Conservation (phyloP, 1,139 yeast species). For the Nakaseomyces sp. region DNA sequence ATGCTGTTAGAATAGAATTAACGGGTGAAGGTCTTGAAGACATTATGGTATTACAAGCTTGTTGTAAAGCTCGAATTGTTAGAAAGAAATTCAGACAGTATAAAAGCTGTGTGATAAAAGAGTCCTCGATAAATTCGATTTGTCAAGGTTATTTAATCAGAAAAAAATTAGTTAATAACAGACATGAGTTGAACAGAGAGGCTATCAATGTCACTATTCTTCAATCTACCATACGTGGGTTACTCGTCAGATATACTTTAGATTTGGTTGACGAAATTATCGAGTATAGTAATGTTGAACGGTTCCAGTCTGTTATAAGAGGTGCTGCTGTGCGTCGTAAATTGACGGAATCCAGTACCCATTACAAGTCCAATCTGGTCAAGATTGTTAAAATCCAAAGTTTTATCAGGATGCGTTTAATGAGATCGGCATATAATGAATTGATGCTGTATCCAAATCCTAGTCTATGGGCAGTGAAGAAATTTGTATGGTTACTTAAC, state of each 20-base stretch:
- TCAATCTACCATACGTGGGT: conserved; percentile 40
- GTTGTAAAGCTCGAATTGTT: background rate
- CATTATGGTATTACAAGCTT: background rate
- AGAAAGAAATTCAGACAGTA: background rate
- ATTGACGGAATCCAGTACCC: conserved; percentile 35
- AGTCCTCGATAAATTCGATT: background rate
- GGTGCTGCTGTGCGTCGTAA: conserved; percentile 30
- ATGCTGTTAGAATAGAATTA: background rate
- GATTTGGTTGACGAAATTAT: conserved; percentile 45
- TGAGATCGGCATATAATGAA: conserved; percentile 65
- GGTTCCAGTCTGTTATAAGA: conserved; percentile 35
- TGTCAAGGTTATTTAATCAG: conserved; percentile 28
- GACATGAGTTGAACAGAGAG: background rate
- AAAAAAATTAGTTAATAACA: background rate
- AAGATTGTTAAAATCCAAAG: conserved; percentile 69
- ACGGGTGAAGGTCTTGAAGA: background rate
- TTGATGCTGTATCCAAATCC: conserved; percentile 67
- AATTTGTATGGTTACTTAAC: conserved; percentile 68
- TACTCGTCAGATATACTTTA: conserved; percentile 41
- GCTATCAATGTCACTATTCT: conserved; percentile 26
- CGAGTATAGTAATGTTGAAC: conserved; percentile 34
- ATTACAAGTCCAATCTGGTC: conserved; percentile 48
- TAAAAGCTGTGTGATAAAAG: background rate
- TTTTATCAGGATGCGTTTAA: conserved; percentile 55
- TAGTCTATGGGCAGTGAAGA: conserved; percentile 64